Conservation (phyloP, 2,329 filamentous ascomycete genomes). For the Diplodia intermedia region DNA sequence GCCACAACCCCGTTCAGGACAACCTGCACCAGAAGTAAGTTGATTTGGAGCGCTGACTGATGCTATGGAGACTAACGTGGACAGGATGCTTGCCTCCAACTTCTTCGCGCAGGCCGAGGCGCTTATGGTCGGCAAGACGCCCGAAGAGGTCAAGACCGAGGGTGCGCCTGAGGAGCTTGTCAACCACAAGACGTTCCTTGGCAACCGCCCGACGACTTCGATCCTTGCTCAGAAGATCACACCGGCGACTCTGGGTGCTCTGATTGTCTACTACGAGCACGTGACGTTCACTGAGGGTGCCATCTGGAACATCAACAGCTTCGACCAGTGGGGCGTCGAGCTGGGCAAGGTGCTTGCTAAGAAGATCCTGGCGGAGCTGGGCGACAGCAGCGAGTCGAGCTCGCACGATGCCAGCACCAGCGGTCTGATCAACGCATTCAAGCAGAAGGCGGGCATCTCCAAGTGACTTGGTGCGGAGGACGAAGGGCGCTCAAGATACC, state of each 20-base stretch:
- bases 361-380: slow-evolving; percentile 73
- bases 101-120: slow-evolving; percentile 90
- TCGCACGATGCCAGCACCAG: slow-evolving; percentile 88
- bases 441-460: slow-evolving; percentile 69
- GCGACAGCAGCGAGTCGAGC: slow-evolving; percentile 72
- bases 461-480: slow-evolving; percentile 27
- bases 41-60: background rate
- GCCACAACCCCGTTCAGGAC: slow-evolving; percentile 91
- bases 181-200: slow-evolving; percentile 98
- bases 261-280: slow-evolving; percentile 99
- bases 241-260: slow-evolving; percentile 86
- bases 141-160: slow-evolving; percentile 79
- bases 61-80: slow-evolving; percentile 36
- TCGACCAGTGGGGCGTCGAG: slow-evolving; percentile 99
- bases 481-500: slow-evolving; percentile 16
- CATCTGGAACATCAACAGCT: slow-evolving; percentile 99
- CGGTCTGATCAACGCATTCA: slow-evolving; percentile 90
- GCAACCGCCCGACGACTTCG: slow-evolving; percentile 94
- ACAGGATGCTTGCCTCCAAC: slow-evolving; percentile 83
- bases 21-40: slow-evolving; percentile 86
- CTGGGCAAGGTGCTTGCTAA: slow-evolving; percentile 93
- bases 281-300: slow-evolving; percentile 97
- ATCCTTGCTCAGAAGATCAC: slow-evolving; percentile 95
- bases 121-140: slow-evolving; percentile 88
- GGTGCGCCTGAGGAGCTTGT: slow-evolving; percentile 76